Evolutionary conservation across 176 grass and related monocot genomes (phyloP).

Genomic region (Oryza glumipatula): DNA sequence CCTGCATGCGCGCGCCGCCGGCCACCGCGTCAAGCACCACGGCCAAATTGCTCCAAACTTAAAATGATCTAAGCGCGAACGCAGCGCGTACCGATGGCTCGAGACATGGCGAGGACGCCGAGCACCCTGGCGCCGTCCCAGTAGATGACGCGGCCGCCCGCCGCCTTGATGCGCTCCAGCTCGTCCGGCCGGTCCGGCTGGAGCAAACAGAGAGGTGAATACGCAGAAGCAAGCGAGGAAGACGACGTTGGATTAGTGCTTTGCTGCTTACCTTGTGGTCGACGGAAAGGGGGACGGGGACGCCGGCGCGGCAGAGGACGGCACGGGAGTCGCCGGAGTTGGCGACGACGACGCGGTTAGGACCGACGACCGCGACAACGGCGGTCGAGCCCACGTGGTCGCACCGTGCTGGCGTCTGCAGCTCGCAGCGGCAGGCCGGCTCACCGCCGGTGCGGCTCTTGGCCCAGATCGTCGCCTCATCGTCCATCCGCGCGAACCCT

Average conservation of each 20-base stretch:
- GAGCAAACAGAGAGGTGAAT: not conserved
- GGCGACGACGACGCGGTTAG: constrained; percentile 56
- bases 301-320: constrained; percentile 55
- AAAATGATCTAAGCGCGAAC: not conserved
- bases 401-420: constrained; percentile 51
- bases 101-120: constrained; percentile 79
- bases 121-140: constrained; percentile 77
- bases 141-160: constrained; percentile 65
- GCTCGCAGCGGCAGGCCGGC: constrained; percentile 60
- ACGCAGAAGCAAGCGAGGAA: not conserved
- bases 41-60: not conserved
- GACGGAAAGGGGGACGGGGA: constrained; percentile 57
- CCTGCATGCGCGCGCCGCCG: constrained; percentile 35
- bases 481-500: constrained; percentile 62
- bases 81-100: constrained; percentile 57
- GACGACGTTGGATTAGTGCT: not conserved
- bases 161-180: constrained; percentile 57
- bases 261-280: constrained; percentile 62
- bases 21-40: not conserved
- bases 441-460: constrained; percentile 3
- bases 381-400: constrained; percentile 73
- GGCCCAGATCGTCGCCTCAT: constrained; percentile 19
- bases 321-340: constrained; percentile 80
- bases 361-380: constrained; percentile 50
- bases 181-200: constrained; percentile 79